phyloP scores from a whole-genome alignment of 2,329 filamentous ascomycete genomes.

The Parascedosporium putredinis region DNA sequence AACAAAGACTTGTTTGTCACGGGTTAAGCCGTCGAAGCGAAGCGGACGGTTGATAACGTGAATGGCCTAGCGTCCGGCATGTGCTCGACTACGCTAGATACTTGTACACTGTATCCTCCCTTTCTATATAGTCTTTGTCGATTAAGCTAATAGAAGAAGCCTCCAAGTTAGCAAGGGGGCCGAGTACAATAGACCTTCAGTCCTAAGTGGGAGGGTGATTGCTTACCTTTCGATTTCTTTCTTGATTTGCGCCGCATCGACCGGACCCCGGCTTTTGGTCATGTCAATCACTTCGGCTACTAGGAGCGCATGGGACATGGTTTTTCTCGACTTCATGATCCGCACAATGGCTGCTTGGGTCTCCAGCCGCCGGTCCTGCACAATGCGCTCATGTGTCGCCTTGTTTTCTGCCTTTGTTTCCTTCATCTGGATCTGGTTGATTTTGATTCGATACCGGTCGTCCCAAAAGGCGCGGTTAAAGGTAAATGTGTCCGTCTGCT shows the following conservation, averaged over 20 bases:
- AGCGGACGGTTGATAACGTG: too few relatives aligned
- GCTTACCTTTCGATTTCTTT: conserved; percentile 88
- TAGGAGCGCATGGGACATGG: conserved; percentile 74
- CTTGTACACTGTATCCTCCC: conserved; percentile 59
- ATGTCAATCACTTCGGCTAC: conserved; percentile 87
- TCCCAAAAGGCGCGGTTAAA: conserved; percentile 71
- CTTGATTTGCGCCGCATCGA: conserved; percentile 86
- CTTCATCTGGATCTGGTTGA: conserved; percentile 96
- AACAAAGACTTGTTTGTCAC: too few relatives aligned
- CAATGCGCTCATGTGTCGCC: conserved; percentile 82
- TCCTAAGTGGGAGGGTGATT: background rate
- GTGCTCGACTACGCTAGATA: conserved; percentile 51
- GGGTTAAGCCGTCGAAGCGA: too few relatives aligned
- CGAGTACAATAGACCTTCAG: background rate
- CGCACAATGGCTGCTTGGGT: conserved; percentile 94
- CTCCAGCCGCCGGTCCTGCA: conserved; percentile 85
- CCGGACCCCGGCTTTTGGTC: conserved; percentile 74
- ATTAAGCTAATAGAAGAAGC: conserved; percentile 52
- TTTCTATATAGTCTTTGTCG: conserved; percentile 87
- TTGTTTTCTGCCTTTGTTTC: conserved; percentile 94
- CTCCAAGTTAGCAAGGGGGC: background rate
- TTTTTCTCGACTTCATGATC: conserved; percentile 93
- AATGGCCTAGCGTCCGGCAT: background rate
- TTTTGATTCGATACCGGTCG: conserved; percentile 84
- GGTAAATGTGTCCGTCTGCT: conserved; percentile 68